Conservation (phyloP, 2,329 filamentous ascomycete genomes). For the Botryosphaeria dothidea region DNA sequence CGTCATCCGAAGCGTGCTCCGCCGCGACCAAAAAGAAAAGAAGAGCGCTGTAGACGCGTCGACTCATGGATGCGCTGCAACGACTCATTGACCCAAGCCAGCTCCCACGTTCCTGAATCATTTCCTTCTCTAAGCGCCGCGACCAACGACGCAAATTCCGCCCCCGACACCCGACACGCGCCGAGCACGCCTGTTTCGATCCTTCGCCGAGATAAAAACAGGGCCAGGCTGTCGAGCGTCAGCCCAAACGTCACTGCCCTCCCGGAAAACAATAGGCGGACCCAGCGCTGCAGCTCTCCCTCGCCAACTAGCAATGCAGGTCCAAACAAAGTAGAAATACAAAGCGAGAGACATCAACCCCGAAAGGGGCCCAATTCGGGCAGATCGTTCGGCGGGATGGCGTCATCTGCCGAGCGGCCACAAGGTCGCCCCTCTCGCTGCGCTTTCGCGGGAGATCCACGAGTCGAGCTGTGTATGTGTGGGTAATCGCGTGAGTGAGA, state of each 20-base stretch:
- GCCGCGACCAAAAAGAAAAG: background rate
- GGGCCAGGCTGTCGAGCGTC: background rate
- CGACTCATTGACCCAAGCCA: background rate
- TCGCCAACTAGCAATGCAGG: background rate
- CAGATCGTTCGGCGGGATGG: slow-evolving; percentile 16
- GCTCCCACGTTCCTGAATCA: background rate
- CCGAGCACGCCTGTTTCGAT: slow-evolving; percentile 3
- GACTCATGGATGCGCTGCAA: background rate
- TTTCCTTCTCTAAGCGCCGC: background rate
- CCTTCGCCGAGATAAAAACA: slow-evolving; percentile 3
- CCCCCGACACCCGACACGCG: background rate
- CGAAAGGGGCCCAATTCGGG: background rate
- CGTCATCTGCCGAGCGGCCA: slow-evolving; percentile 13
- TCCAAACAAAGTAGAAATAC: background rate
- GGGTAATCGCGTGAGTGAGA: background rate
- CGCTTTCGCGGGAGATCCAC: slow-evolving; percentile 9
- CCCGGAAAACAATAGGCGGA: background rate
- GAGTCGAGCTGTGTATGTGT: background rate
- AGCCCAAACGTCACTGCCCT: background rate
- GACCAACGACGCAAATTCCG: background rate
- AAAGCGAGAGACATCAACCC: background rate
- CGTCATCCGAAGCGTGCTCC: background rate
- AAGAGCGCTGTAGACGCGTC: background rate
- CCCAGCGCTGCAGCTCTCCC: background rate
- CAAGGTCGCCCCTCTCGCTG: background rate